Conservation (phyloP, 2,329 filamentous ascomycete species). For the Pseudocercospora fijiensis region DNA sequence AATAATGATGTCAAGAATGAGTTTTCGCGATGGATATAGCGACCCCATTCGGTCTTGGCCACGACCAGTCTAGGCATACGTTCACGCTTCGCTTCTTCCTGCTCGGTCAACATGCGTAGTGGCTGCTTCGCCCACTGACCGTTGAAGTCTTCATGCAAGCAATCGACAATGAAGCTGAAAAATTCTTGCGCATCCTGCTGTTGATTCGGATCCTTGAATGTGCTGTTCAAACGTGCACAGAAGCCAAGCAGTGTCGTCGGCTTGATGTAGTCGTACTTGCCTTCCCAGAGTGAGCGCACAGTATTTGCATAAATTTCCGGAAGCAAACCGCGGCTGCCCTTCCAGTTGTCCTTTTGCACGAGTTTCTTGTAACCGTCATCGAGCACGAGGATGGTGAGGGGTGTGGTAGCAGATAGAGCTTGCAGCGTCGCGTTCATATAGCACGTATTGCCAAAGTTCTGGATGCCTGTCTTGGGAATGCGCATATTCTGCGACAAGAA, state of each 20-base stretch:
- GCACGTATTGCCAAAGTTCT: constrained; percentile 80
- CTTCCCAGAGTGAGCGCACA: constrained; percentile 62
- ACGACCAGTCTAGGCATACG: constrained; percentile 61
- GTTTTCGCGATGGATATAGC: constrained; percentile 69
- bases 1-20: constrained; percentile 80
- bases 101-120: constrained; percentile 57
- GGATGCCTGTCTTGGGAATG: constrained; percentile 68
- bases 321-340: constrained; percentile 63
- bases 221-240: constrained; percentile 63
- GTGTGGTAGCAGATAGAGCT: constrained; percentile 70
- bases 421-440: constrained; percentile 93
- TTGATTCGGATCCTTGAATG: constrained; percentile 54
- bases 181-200: constrained; percentile 95
- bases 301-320: constrained; percentile 62
- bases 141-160: constrained; percentile 85
- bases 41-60: constrained; percentile 71
- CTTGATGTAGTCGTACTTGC: constrained; percentile 49
- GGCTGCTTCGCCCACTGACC: constrained; percentile 60
- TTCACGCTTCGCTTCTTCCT: constrained; percentile 62
- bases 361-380: constrained; percentile 60
- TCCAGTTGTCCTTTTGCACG: constrained; percentile 63
- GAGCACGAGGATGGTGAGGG: constrained; percentile 63
- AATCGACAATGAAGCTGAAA: constrained; percentile 75
- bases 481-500: constrained; percentile 45
- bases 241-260: constrained; percentile 56